These are phyloP conservation scores for Castanea sativa DNA, from an alignment of 306 rosid genomes.

Conservation along the genomic window DNA sequence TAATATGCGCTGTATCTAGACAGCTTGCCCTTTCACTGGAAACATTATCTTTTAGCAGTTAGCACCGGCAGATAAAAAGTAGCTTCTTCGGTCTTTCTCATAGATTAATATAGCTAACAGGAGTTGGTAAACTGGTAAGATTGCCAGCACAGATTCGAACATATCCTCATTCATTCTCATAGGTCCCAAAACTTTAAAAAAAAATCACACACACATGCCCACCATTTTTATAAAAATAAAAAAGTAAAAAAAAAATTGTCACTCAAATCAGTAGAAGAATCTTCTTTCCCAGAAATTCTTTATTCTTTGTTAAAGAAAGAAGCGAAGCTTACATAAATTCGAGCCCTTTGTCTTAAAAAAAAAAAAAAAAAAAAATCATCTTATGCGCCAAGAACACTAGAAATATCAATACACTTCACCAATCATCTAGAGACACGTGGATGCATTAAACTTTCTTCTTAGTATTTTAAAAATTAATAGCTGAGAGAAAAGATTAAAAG, in stretches of 20 bases:
- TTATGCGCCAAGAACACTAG: background rate
- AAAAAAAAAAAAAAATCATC: background rate
- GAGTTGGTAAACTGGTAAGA: background rate
- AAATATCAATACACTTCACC: too few species aligned
- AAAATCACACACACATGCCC: background rate
- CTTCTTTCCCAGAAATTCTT: constrained; percentile 6
- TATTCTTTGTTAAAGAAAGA: background rate
- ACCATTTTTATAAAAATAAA: background rate
- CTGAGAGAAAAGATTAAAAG: too few species aligned
- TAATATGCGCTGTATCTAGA: too few species aligned
- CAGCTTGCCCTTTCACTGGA: too few species aligned
- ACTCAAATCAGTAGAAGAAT: background rate
- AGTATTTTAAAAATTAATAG: too few species aligned
- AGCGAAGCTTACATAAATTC: background rate
- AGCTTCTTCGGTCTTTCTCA: too few species aligned
- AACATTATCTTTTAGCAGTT: too few species aligned
- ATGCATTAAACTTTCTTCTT: too few species aligned
- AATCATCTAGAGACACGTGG: too few species aligned
- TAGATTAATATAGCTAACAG: too few species aligned
- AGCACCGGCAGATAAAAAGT: too few species aligned
- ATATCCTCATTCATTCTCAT: background rate
- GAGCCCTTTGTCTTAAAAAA: background rate
- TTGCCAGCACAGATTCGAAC: background rate
- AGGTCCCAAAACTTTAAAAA: background rate
- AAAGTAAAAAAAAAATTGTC: background rate